phyloP scores from a whole-genome alignment of 768 basidiomycete genomes.

The Pholiota microspora region DNA sequence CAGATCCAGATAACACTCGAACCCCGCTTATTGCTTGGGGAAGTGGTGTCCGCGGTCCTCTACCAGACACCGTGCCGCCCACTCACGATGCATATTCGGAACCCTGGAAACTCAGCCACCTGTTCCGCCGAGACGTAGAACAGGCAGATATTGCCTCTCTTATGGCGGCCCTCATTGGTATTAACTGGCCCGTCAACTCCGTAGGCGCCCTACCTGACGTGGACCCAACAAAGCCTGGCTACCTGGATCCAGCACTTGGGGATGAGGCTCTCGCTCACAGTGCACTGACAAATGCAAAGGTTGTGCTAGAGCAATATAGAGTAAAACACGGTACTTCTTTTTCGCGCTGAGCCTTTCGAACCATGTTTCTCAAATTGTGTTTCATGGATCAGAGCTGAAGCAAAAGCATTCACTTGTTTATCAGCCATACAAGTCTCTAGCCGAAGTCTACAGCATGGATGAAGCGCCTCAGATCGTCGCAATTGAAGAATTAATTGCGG shows the following conservation, averaged over 20 bases:
- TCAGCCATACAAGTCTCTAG: conserved; percentile 54
- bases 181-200: conserved; percentile 77
- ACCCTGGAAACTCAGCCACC: conserved; percentile 57
- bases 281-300: conserved; percentile 62
- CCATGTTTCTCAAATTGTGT: not conserved
- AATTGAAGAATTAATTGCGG: conserved; percentile 46
- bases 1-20: conserved; percentile 85
- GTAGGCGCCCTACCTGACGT: conserved; percentile 81
- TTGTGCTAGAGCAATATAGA: conserved; percentile 71
- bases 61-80: conserved; percentile 50
- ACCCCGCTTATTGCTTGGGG: conserved; percentile 88
- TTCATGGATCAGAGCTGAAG: conserved; percentile 64
- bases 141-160: conserved; percentile 82
- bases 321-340: conserved; percentile 65
- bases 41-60: conserved; percentile 68
- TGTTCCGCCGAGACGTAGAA: conserved; percentile 72
- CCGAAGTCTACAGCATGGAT: conserved; percentile 24
- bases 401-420: conserved; percentile 56
- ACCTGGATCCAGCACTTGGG: conserved; percentile 44
- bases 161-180: conserved; percentile 73
- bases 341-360: not conserved
- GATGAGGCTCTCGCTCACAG: conserved; percentile 50
- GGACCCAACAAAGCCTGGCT: conserved; percentile 58
- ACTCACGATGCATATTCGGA: conserved; percentile 72
- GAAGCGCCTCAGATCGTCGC: conserved; percentile 30